These are phyloP conservation scores for Neospermospora avenae DNA, from an alignment of 2,329 filamentous ascomycete genomes.

Conservation along the genomic window DNA sequence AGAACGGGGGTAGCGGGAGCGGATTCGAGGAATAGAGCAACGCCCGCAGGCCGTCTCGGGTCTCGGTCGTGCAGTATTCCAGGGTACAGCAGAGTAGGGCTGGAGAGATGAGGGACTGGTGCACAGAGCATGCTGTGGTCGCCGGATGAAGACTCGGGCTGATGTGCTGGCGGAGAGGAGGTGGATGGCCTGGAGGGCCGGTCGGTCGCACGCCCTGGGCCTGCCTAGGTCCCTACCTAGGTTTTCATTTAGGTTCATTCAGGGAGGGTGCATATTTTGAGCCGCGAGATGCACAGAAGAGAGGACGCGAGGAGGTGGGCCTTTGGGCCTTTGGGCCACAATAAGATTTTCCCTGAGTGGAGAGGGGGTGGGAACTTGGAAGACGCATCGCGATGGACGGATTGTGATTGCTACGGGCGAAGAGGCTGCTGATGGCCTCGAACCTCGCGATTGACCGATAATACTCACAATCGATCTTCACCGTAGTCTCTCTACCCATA, in stretches of 20 bases:
- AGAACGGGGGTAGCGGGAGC: neutral
- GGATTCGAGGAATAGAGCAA: neutral
- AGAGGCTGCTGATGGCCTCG: too few species aligned
- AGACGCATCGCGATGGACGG: slow-evolving; percentile 1
- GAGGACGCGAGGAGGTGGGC: neutral
- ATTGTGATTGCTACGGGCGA: too few species aligned
- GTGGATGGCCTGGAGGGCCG: neutral
- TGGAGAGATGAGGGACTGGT: slow-evolving; percentile 9
- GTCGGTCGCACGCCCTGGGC: slow-evolving; percentile 4
- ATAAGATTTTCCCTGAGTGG: neutral
- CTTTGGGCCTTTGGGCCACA: neutral
- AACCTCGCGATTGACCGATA: too few species aligned
- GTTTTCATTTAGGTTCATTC: too few species aligned
- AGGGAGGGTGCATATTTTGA: slow-evolving; percentile 6
- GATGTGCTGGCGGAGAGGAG: slow-evolving; percentile 12
- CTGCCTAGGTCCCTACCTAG: too few species aligned
- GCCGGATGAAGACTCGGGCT: neutral
- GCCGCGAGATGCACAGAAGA: neutral
- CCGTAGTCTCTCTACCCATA: too few species aligned
- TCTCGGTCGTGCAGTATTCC: too few species aligned
- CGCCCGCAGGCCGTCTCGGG: neutral
- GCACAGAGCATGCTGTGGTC: slow-evolving; percentile 5
- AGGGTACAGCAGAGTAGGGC: slow-evolving; percentile 11
- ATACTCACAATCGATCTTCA: too few species aligned
- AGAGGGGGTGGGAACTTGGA: neutral